These are phyloP conservation scores for Nidularia sp. DNA, from an alignment of 768 basidiomycete species.

Conservation along the genomic window DNA sequence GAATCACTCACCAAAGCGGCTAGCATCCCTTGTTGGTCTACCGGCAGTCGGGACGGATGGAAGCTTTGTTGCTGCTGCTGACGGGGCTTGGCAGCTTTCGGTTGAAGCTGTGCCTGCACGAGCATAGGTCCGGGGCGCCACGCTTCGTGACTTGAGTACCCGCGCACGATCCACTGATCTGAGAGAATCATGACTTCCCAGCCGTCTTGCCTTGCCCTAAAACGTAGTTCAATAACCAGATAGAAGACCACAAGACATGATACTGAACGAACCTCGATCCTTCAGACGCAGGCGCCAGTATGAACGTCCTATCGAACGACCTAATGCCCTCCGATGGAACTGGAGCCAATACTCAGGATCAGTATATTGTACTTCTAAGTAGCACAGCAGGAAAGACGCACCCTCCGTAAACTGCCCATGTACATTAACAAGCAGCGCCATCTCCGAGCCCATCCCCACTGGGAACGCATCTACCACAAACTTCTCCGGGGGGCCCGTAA, in stretches of 20 bases:
- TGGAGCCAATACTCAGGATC: conserved; percentile 6
- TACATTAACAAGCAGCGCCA: conserved; percentile 65
- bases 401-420: conserved; percentile 93
- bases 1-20: conserved; percentile 49
- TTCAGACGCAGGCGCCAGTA: conserved; percentile 75
- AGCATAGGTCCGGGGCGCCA: conserved; percentile 75
- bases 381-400: conserved; percentile 30
- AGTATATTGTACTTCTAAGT: neutral
- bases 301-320: conserved; percentile 91
- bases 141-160: conserved; percentile 78
- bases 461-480: conserved; percentile 89
- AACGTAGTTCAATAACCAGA: conserved; percentile 7
- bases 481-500: conserved; percentile 71
- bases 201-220: conserved; percentile 71
- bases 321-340: conserved; percentile 63
- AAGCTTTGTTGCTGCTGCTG: conserved; percentile 6
- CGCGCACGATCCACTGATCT: conserved; percentile 80
- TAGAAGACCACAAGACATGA: conserved; percentile 5
- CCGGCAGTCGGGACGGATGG: conserved; percentile 24
- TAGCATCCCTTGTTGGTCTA: conserved; percentile 48
- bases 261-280: conserved; percentile 70
- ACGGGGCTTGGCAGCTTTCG: conserved; percentile 15
- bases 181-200: conserved; percentile 92
- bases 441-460: conserved; percentile 56
- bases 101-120: conserved; percentile 49